Conservation (phyloP, 768 basidiomycete genomes). For the Termitomyces sp. region DNA sequence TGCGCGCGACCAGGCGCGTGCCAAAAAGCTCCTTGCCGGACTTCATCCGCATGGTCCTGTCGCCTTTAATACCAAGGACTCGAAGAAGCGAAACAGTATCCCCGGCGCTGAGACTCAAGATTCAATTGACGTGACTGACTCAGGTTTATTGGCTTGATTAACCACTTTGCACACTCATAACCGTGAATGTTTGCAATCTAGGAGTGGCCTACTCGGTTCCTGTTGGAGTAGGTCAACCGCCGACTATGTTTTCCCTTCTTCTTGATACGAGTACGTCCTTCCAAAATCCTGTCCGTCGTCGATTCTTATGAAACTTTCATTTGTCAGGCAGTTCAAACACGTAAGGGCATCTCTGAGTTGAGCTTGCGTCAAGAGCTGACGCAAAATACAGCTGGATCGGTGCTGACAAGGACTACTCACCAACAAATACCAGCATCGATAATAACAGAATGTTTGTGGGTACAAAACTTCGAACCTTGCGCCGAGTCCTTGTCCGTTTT, state of each 20-base stretch:
- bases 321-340: conserved; percentile 10
- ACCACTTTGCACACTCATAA: neutral
- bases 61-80: conserved; percentile 28
- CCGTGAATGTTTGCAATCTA: conserved; percentile 2
- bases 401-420: conserved; percentile 44
- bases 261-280: conserved; percentile 51
- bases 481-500: neutral
- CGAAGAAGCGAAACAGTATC: conserved; percentile 6
- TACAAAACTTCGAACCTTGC: conserved; percentile 4
- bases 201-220: conserved; percentile 51
- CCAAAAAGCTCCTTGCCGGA: conserved; percentile 54
- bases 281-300: neutral
- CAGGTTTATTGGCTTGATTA: conserved; percentile 31
- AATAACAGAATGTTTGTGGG: conserved; percentile 33
- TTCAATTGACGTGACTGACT: conserved; percentile 57
- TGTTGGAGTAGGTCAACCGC: conserved; percentile 51
- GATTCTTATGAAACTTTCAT: neutral
- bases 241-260: conserved; percentile 49
- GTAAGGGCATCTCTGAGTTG: neutral
- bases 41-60: conserved; percentile 53
- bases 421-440: conserved; percentile 43
- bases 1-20: conserved; percentile 52
- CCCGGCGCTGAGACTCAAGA: conserved; percentile 19
- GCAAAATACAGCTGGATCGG: conserved; percentile 45
- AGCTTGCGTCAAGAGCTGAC: neutral